Percentiles rank a stretch among this genome's conserved stretches.
Evolutionary conservation across 371 early-diverging fungal genomes (phyloP).

Genomic region (Mucor plumbeus): DNA sequence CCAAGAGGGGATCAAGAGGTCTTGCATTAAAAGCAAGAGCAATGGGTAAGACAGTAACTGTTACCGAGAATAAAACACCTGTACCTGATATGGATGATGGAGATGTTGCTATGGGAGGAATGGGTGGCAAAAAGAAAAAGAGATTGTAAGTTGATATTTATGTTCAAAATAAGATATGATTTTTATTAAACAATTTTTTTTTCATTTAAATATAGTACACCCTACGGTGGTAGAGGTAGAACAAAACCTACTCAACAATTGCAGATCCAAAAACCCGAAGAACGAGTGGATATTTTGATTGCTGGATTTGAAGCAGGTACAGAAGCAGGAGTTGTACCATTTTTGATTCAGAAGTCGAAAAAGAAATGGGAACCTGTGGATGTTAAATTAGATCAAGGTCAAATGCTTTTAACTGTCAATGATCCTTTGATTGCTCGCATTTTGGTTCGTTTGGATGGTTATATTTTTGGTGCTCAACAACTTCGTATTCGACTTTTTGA

Average conservation of each 20-base stretch:
- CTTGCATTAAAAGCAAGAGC: constrained; percentile 32
- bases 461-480: constrained; percentile 43
- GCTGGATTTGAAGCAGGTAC: constrained; percentile 44
- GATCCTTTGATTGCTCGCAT: constrained; percentile 42
- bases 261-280: constrained; percentile 13
- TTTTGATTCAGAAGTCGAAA: constrained; percentile 46
- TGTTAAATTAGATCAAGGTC: constrained; percentile 34
- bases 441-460: constrained; percentile 51
- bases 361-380: constrained; percentile 49
- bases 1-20: constrained; percentile 18
- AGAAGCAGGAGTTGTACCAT: constrained; percentile 40
- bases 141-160: constrained; percentile 33
- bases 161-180: neutral
- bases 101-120: constrained; percentile 45
- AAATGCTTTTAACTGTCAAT: constrained; percentile 43
- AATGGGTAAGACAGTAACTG: constrained; percentile 30
- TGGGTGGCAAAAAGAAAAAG: constrained; percentile 40
- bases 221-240: constrained; percentile 37
- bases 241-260: constrained; percentile 17
- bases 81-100: constrained; percentile 29
- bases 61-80: constrained; percentile 26
- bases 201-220: constrained; percentile 28
- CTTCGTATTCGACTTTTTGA: constrained; percentile 33
- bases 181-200: neutral
- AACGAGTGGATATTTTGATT: constrained; percentile 40